A percentile compares a stretch with the other conserved stretches of the same genome.
Conservation (phyloP, 2,329 filamentous ascomycete genomes). For the Meredithiella fracta region DNA sequence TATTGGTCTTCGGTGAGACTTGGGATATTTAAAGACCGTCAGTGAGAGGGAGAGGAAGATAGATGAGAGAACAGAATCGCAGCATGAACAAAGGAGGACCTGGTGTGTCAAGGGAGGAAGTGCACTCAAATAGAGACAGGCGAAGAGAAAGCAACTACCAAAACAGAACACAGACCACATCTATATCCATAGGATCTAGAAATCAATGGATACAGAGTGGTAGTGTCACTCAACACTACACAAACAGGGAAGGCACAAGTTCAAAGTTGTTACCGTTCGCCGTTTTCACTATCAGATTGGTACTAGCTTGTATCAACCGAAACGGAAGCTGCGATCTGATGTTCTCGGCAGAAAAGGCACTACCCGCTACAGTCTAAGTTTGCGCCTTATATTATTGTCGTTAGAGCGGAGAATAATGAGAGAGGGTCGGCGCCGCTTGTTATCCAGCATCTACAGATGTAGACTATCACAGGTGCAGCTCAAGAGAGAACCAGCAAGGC, state of each 20-base stretch:
- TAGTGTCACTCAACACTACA: neutral
- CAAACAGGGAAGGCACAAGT: neutral
- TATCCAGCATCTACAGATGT: no score
- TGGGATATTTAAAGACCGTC: neutral
- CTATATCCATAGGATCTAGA: neutral
- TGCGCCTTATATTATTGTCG: neutral
- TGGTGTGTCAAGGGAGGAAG: neutral
- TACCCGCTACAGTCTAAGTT: neutral
- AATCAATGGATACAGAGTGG: neutral
- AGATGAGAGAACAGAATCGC: slow-evolving; percentile 1
- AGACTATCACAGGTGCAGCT: no score
- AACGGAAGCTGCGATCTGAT: neutral
- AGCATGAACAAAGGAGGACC: slow-evolving; percentile 3
- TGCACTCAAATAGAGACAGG: neutral
- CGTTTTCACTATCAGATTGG: neutral
- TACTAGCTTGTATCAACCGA: neutral
- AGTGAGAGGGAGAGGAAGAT: slow-evolving; percentile 1
- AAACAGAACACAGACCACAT: slow-evolving; percentile 1
- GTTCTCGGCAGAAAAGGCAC: neutral
- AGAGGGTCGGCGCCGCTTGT: no score
- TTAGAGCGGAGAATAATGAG: no score
- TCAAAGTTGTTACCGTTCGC: neutral
- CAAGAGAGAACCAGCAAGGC: no score
- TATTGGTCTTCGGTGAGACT: neutral
- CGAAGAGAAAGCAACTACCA: neutral